Evolutionary conservation across 116 monocot species (phyloP).

Genomic region (Papilionanthe hybrid): DNA sequence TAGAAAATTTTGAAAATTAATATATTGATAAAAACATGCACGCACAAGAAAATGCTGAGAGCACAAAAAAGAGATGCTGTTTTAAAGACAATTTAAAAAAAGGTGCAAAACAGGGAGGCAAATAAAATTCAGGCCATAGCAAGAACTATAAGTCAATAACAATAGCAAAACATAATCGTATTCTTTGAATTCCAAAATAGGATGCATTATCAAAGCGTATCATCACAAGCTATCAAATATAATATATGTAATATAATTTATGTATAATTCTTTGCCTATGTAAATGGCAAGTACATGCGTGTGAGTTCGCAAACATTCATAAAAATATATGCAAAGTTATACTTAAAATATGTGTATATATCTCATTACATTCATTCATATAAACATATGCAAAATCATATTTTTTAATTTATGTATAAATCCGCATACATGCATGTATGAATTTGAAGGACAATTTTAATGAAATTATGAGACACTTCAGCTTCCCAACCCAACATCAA

Average conservation of each 20-base stretch:
- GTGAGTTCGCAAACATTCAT: background rate
- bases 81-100: background rate
- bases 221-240: background rate
- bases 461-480: background rate
- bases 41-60: background rate
- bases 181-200: background rate
- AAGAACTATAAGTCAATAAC: background rate
- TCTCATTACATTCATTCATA: background rate
- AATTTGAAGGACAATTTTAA: background rate
- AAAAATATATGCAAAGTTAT: background rate
- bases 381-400: too few relatives aligned
- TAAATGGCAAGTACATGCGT: background rate
- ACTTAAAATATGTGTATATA: background rate
- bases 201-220: background rate
- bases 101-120: background rate
- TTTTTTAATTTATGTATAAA: too few relatives aligned
- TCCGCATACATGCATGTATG: background rate
- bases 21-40: background rate
- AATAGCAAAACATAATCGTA: background rate
- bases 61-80: background rate
- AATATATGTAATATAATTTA: background rate
- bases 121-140: background rate
- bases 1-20: background rate
- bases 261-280: background rate
- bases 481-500: background rate